Percentiles rank a stretch among this genome's conserved stretches.
Conservation (phyloP, 106 monocot species). For the Allium sativum region DNA sequence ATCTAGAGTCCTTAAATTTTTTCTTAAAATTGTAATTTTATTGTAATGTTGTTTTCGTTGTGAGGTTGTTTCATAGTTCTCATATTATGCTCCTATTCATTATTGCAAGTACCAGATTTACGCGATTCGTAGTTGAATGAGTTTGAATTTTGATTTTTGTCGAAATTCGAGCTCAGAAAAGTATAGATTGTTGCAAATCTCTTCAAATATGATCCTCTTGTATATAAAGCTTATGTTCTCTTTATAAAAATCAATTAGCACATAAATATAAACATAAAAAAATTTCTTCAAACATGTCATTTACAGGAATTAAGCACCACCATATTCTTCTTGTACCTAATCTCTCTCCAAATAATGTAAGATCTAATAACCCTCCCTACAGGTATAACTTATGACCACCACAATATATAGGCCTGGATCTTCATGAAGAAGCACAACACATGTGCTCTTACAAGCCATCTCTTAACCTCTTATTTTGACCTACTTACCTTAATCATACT, state of each 20-base stretch:
- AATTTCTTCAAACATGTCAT: not conserved
- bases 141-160: no score
- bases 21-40: no score
- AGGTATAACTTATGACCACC: conserved; percentile 63
- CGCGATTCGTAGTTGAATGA: no score
- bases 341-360: conserved; percentile 58
- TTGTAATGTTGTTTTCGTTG: no score
- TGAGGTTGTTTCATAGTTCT: no score
- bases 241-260: not conserved
- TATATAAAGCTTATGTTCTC: not conserved
- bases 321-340: conserved; percentile 49
- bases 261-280: not conserved
- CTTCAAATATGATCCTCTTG: not conserved
- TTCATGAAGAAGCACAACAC: conserved; percentile 12
- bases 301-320: conserved; percentile 24
- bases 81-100: no score
- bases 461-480: conserved; percentile 11
- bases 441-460: conserved; percentile 47
- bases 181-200: no score
- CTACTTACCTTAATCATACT: conserved; percentile 41
- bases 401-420: conserved; percentile 49
- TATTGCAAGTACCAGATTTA: no score
- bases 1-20: no score
- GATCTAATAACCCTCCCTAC: conserved; percentile 46
- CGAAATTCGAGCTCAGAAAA: no score